These are phyloP conservation scores for Phytophthora meadii DNA, from an alignment of 352 stramenopile species.

Conservation along the genomic window DNA sequence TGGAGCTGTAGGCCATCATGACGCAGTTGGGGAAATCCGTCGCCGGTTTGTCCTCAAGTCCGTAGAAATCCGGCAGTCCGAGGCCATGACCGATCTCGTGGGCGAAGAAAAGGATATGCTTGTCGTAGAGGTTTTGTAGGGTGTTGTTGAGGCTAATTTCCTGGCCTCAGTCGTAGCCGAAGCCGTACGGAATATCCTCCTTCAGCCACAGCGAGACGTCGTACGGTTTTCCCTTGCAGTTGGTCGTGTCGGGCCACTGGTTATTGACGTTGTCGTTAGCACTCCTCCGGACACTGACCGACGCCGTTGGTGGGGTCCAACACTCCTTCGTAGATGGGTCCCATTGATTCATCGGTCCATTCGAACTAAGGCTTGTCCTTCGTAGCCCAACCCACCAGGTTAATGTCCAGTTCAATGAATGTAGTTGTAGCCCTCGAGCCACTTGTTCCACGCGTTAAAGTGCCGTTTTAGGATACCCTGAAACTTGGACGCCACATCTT, in stretches of 20 bases:
- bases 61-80: constrained; percentile 31
- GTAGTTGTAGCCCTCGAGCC: constrained; percentile 33
- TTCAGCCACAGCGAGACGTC: constrained; percentile 37
- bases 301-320: constrained; percentile 5
- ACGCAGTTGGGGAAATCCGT: constrained; percentile 28
- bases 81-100: constrained; percentile 34
- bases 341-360: constrained; percentile 24
- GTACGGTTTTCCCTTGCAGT: constrained; percentile 23
- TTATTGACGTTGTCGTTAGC: constrained; percentile 28
- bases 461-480: constrained; percentile 21
- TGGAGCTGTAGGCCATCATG: constrained; percentile 38
- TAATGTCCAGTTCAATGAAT: constrained; percentile 27
- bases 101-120: constrained; percentile 29
- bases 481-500: constrained; percentile 12
- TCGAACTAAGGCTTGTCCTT: constrained; percentile 26
- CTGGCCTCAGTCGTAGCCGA: constrained; percentile 24
- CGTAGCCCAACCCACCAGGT: constrained; percentile 33
- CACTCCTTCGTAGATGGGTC: constrained; percentile 17
- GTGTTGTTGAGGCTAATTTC: constrained; percentile 33
- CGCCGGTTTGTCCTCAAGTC: constrained; percentile 16
- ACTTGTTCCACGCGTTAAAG: constrained; percentile 34
- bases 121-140: constrained; percentile 15
- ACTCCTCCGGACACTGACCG: constrained; percentile 24
- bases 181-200: constrained; percentile 27
- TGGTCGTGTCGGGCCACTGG: constrained; percentile 26